Evolutionary conservation across 257 asterid species (phyloP), one percentile per base, ranked within the genome.

Genomic region (Pogostemon cablin): DNA sequence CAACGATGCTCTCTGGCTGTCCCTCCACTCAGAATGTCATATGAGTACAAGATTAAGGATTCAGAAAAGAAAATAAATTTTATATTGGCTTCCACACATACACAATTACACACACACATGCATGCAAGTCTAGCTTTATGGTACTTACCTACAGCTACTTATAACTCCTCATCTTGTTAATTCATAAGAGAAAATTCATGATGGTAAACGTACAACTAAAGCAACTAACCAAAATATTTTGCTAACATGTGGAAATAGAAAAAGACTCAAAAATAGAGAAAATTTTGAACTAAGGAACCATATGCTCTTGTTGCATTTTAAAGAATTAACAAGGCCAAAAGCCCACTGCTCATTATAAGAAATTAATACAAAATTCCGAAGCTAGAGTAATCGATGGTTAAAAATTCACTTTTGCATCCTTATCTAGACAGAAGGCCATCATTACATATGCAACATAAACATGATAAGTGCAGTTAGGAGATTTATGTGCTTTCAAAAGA

Each of bases 351-450:
- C 17, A 65, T 43, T 11, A 54, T 48, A 48, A 69, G 66, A 34
- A 37, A 50, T 57, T 35, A 52, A 8, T 46, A 61, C 7, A n/a
- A 58, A 52, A 5, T 10, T 15, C 49, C 50, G 41, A 63, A 52
- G 34, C 25, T 15, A 59, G 56, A 59, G 9, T 37, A 72, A 17
- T 2, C 40, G n/a, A 68, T 10, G 68, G 52, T n/a, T 69, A n/a
- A 61, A 58, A 34, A 78, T 66, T 83, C 81, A 95, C 99, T 98
- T 95, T 89, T 55, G 96, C 88, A 74, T 95, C 96, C 89, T 95
- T 95, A 73, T 95, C 97, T 20, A 84, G 96, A 84, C 99, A 95
- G 77, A 91, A 95, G 46, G 96, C 96, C 98, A 95, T 88, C 93
- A 79, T 87, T 57, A 98, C 99, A 75, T 95, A 90, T 76, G 99